Percentiles rank a stretch among this genome's conserved stretches.
Conservation (phyloP, 106 monocot genomes). For the Gastrodia elata region DNA sequence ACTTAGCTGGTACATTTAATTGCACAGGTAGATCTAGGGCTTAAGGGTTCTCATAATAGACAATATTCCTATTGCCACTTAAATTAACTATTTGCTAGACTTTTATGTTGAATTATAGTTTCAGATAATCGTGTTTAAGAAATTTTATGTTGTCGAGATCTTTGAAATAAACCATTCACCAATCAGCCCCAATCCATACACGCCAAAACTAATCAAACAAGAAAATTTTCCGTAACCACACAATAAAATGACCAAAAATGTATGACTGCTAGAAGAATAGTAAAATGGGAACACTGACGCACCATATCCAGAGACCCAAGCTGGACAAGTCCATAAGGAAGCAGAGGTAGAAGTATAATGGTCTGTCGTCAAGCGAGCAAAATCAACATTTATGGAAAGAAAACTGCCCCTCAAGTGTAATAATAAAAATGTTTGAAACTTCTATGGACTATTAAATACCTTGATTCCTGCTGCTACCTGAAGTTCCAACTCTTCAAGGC, state of each 20-base stretch:
- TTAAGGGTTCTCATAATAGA: no score
- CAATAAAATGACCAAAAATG: neutral
- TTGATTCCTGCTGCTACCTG: conserved; percentile 4
- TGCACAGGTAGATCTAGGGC: no score
- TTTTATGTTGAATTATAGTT: no score
- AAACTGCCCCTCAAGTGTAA: neutral
- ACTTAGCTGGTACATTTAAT: no score
- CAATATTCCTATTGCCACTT: no score
- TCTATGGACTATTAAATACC: neutral
- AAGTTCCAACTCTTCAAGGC: neutral
- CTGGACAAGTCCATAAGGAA: conserved; percentile 2
- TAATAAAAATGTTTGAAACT: neutral
- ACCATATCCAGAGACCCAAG: conserved; percentile 1
- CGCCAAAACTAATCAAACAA: no score
- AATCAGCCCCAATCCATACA: no score
- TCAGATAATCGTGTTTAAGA: no score
- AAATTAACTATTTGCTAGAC: no score
- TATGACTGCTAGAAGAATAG: neutral
- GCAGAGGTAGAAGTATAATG: neutral
- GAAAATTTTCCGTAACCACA: neutral
- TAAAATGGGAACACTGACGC: neutral
- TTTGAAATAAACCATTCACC: no score
- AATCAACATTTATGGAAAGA: neutral
- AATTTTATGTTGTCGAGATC: no score
- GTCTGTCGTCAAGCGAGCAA: neutral